Evolutionary conservation across 352 stramenopile species (phyloP).

Genomic region (Globisporangium okanoganense): DNA sequence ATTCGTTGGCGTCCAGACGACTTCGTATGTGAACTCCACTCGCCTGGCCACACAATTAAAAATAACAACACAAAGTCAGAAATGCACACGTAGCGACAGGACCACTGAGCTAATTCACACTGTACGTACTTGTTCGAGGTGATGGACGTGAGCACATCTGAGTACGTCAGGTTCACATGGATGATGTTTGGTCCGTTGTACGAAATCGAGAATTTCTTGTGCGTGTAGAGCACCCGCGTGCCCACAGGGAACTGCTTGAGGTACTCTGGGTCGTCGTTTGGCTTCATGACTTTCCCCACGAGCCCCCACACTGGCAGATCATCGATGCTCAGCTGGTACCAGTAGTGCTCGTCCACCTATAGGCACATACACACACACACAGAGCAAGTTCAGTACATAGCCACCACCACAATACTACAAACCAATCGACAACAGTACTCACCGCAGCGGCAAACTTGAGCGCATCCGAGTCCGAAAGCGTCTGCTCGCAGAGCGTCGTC

Average conservation of each 20-base stretch:
- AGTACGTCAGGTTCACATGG: constrained; percentile 97
- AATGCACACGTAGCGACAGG: neutral
- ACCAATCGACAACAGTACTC: constrained; percentile 8
- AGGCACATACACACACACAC: neutral
- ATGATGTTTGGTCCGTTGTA: constrained; percentile 98
- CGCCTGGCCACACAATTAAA: constrained; percentile 24
- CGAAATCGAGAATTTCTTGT: constrained; percentile 95
- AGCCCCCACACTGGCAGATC: constrained; percentile 98
- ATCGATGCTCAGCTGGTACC: constrained; percentile 99
- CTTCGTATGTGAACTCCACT: constrained; percentile 94
- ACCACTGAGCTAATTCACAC: no score
- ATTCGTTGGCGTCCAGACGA: constrained; percentile 89
- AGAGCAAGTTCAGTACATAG: neutral
- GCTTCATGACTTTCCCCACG: constrained; percentile 95
- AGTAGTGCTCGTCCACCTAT: constrained; percentile 95
- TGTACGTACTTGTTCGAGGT: constrained; percentile 74
- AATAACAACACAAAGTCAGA: neutral
- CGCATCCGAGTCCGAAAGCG: constrained; percentile 61
- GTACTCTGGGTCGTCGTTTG: constrained; percentile 76
- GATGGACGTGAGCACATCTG: constrained; percentile 85
- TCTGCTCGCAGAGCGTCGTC: constrained; percentile 76
- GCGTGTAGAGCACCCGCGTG: constrained; percentile 93
- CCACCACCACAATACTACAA: neutral
- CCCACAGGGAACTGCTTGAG: constrained; percentile 83
- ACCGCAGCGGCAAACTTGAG: constrained; percentile 77